These are phyloP conservation scores for Pythium sp. DNA, from an alignment of 352 stramenopile genomes.

Conservation along the genomic window DNA sequence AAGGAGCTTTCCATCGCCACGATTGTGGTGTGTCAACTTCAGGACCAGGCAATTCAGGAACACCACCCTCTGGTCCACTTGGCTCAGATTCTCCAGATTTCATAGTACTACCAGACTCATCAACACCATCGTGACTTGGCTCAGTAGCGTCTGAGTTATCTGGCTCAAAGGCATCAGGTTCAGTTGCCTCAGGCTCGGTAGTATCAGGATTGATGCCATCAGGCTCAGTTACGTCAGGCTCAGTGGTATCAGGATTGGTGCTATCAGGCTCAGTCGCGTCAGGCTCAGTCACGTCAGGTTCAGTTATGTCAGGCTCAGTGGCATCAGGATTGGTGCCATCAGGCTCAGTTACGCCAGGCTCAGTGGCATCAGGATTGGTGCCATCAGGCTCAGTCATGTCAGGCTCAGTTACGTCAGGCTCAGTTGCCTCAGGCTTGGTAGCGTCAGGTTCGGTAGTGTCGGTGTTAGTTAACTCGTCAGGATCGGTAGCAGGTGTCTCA, in stretches of 20 bases:
- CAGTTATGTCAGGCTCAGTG: background rate
- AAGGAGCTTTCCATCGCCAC: background rate
- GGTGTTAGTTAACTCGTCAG: background rate
- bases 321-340: background rate
- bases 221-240: background rate
- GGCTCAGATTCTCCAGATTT: background rate
- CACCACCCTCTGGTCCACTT: background rate
- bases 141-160: background rate
- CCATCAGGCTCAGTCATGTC: background rate
- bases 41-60: background rate
- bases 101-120: background rate
- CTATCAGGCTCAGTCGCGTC: background rate
- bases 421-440: background rate
- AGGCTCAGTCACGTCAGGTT: background rate
- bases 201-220: background rate
- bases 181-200: background rate
- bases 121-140: background rate
- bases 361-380: background rate
- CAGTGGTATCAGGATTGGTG: background rate
- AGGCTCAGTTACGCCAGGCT: background rate
- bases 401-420: too few species aligned
- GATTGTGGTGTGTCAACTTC: background rate
- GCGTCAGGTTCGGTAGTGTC: background rate
- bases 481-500: background rate
- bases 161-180: background rate